A percentile compares a stretch with the other conserved stretches of the same genome.
Conservation (phyloP, 495 filamentous ascomycete species). For the Pseudoneurospora amorphoporcata region DNA sequence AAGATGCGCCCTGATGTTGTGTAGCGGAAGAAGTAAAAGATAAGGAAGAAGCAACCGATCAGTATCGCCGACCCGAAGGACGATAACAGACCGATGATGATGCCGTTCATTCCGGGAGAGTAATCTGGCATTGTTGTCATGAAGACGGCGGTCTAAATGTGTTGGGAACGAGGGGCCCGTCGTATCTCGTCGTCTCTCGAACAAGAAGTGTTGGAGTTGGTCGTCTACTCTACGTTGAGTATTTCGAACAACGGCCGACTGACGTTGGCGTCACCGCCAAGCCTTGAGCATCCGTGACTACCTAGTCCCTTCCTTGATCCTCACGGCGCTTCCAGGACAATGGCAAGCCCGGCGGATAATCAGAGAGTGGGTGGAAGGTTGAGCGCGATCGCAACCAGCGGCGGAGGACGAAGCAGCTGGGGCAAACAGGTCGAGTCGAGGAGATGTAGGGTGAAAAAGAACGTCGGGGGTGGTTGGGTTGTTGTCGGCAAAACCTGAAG, state of each 20-base stretch:
- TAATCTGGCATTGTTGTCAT: conserved; percentile 16
- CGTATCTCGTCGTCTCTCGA: neutral
- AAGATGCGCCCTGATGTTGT: conserved; percentile 83
- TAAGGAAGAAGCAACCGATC: conserved; percentile 66
- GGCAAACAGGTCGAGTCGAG: neutral
- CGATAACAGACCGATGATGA: conserved; percentile 92
- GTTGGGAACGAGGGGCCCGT: neutral
- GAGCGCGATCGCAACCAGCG: neutral
- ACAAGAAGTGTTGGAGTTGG: neutral
- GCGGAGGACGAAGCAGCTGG: neutral
- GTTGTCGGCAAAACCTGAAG: neutral
- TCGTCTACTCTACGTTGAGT: neutral
- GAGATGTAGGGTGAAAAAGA: neutral
- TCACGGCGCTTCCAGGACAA: neutral
- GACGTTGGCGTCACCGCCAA: conserved; percentile 12
- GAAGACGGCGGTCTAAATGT: neutral
- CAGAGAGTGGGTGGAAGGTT: neutral
- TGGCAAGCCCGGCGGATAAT: neutral
- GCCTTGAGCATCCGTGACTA: conserved; percentile 8
- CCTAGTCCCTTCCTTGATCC: neutral
- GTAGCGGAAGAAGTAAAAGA: conserved; percentile 92
- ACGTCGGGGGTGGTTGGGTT: neutral
- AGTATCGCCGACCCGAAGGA: conserved; percentile 88
- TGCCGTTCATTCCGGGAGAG: conserved; percentile 49
- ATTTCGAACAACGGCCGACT: conserved; percentile 10